Percentiles rank a stretch among this genome's conserved stretches.
Conservation (phyloP, 2,329 filamentous ascomycete genomes). For the Penicillium sp. region DNA sequence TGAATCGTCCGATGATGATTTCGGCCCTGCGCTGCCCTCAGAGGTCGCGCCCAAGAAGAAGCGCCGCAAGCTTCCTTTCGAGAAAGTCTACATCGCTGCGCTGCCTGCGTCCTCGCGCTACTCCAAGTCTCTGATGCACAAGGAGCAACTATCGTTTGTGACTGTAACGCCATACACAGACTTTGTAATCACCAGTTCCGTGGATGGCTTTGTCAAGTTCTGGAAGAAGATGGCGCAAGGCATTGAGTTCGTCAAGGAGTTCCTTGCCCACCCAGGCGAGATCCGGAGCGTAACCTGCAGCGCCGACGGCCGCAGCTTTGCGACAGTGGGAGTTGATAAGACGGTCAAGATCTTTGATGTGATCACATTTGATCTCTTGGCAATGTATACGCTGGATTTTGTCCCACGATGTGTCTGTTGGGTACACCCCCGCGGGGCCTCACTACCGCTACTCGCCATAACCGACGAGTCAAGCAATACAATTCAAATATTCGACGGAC, state of each 20-base stretch:
- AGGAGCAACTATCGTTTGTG: constrained; percentile 84
- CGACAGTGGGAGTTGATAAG: constrained; percentile 66
- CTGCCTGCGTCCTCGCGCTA: constrained; percentile 78
- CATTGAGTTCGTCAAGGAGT: constrained; percentile 98
- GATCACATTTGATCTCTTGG: constrained; percentile 80
- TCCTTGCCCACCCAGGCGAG: constrained; percentile 81
- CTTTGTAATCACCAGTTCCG: constrained; percentile 89
- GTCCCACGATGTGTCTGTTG: constrained; percentile 79
- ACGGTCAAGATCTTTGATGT: constrained; percentile 57
- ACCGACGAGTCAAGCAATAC: constrained; percentile 68
- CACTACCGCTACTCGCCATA: constrained; percentile 77
- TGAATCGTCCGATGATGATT: constrained; percentile 72
- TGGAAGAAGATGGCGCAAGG: constrained; percentile 93
- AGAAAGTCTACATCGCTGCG: constrained; percentile 90
- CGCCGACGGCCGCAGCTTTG: constrained; percentile 87
- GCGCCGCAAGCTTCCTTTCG: constrained; percentile 82
- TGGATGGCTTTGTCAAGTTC: constrained; percentile 97
- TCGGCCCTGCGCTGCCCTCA: constrained; percentile 85
- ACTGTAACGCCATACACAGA: constrained; percentile 88
- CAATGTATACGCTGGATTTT: constrained; percentile 75
- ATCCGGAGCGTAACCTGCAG: constrained; percentile 81
- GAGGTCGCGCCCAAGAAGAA: constrained; percentile 81
- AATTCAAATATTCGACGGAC: constrained; percentile 83
- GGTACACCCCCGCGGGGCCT: constrained; percentile 85
- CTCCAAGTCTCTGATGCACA: constrained; percentile 97